Evolutionary conservation across 2,329 filamentous ascomycete genomes (phyloP), one percentile per base, ranked within the genome.

Genomic region (Aureobasidium zeae): DNA sequence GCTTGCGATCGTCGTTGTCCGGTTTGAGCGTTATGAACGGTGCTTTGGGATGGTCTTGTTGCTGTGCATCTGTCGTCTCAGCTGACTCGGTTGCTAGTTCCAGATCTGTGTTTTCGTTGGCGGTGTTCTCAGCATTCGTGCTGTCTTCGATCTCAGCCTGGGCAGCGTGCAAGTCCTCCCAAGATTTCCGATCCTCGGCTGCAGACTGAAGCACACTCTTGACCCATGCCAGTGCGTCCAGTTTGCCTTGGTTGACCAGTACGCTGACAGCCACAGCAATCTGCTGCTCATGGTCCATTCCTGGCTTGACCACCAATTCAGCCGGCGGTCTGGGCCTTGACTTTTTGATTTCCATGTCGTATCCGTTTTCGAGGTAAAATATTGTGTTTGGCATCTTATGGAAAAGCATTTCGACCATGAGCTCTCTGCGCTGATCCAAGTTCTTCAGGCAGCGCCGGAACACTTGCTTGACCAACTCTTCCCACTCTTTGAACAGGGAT

Each of bases 301-400:
- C 76, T 31, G 79, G 73, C 54, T 83, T 85, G 53, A 98, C 83
- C 54, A 91, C 84, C 15, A 98, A 70, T 57, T 93, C 85, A 9
- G 84, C 83, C 0, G 81, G 86, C 3, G 86, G 76, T 51, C 76
- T 77, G 8, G 79, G 74, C 31, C 77, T 73, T n/a, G 72, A 69
- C 15, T 74, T 73, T 17, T 80, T 60, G 0, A 81, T 76, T 51
- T 89, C 86, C 57, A 81, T 85, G 55, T 95, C 87, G 53, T 86
- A 83, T 0, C 91, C 91, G 56, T 88, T 87, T 57, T 96, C 88
- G 4, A 98, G 73, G 58, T 86, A 96, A 63, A 84, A 86, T 1
- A 86, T 74, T 0, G 86, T 94, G 33, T 76, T 75, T 39, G 79
- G 81, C 46, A 87, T 83, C 63, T 98, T 98, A 61, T 85, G 94